These are phyloP conservation scores for Phytophthora pisi DNA, from an alignment of 352 stramenopile species.

Conservation along the genomic window DNA sequence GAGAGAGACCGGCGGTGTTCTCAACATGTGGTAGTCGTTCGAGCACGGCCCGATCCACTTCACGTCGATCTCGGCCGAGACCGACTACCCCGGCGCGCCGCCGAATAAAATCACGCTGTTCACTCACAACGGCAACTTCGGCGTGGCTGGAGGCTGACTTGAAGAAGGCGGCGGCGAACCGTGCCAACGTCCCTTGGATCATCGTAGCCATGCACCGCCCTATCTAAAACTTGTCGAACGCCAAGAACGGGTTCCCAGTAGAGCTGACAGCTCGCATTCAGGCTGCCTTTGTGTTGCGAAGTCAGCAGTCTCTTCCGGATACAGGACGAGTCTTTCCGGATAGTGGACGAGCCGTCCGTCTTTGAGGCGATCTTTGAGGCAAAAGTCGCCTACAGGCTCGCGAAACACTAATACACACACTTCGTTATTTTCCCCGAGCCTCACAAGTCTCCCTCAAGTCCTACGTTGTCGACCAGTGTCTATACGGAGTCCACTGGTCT, in stretches of 20 bases:
- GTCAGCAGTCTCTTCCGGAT: too few species aligned
- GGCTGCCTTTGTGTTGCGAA: constrained; percentile 42
- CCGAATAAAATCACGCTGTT: constrained; percentile 45
- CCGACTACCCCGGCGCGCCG: constrained; percentile 47
- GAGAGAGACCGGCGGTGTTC: constrained; percentile 43
- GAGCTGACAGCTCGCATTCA: constrained; percentile 48
- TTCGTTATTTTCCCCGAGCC: too few species aligned
- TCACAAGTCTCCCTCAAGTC: too few species aligned
- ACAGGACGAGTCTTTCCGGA: too few species aligned
- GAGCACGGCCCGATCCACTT: constrained; percentile 81
- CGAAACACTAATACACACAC: too few species aligned
- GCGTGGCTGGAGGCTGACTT: constrained; percentile 56
- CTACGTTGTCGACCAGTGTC: too few species aligned
- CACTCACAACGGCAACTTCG: constrained; percentile 48
- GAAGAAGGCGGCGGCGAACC: constrained; percentile 48
- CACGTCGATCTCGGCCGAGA: constrained; percentile 81
- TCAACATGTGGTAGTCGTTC: constrained; percentile 91
- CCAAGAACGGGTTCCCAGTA: constrained; percentile 19
- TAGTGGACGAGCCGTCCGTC: too few species aligned
- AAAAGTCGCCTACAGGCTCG: too few species aligned
- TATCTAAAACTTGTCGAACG: constrained; percentile 32
- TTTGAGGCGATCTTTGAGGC: too few species aligned
- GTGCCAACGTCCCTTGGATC: constrained; percentile 49
- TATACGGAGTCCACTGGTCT: too few species aligned
- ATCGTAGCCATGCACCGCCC: constrained; percentile 61